Conservation (phyloP, 192 early-diverging fungal species). For the Linnemannia exigua region DNA sequence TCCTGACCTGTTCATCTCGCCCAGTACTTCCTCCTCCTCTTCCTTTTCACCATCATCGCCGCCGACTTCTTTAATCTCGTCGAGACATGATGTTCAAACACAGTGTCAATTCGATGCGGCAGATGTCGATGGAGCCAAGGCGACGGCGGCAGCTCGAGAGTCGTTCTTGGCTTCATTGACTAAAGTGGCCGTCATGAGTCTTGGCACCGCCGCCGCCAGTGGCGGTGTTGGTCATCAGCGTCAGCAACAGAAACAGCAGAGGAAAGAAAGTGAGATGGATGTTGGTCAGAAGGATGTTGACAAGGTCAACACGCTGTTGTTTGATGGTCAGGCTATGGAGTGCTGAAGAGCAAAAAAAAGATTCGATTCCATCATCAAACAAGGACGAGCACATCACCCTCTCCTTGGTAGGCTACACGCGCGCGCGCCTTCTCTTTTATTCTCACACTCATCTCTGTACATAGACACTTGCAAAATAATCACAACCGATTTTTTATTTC, state of each 20-base stretch:
- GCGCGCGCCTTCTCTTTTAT: neutral
- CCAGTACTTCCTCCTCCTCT: neutral
- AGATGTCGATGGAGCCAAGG: neutral
- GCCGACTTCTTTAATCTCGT: neutral
- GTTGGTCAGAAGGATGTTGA: slow-evolving; percentile 14
- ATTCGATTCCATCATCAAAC: neutral
- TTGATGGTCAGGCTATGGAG: slow-evolving; percentile 9
- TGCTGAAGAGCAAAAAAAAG: neutral
- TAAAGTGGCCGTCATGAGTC: neutral
- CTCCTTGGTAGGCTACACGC: neutral
- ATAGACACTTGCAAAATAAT: neutral
- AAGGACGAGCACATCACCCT: neutral
- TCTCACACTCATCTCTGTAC: neutral
- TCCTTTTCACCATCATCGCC: neutral
- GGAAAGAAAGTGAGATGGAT: neutral
- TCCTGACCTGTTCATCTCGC: neutral
- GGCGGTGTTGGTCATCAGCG: neutral
- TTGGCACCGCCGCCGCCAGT: too few species aligned
- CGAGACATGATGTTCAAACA: slow-evolving; percentile 19
- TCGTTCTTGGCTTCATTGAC: neutral
- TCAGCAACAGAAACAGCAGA: slow-evolving; percentile 5
- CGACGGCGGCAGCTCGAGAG: neutral
- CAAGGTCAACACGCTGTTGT: slow-evolving; percentile 16
- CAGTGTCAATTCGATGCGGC: slow-evolving; percentile 14
- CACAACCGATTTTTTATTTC: neutral